These are phyloP conservation scores for Debaryomyces castellii DNA, from an alignment of 805 yeast genomes.

Conservation along the genomic window DNA sequence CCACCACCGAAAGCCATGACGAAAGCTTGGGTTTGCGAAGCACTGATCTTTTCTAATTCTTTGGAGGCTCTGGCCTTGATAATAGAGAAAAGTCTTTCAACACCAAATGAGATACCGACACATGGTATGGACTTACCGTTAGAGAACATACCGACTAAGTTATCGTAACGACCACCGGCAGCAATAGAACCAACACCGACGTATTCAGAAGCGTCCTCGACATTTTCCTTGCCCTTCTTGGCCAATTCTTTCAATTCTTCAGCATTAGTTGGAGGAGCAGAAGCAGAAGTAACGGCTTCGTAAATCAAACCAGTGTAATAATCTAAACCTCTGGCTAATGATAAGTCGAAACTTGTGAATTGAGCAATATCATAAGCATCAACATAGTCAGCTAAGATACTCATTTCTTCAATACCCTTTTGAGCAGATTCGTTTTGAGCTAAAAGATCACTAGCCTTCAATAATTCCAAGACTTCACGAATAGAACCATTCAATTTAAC, in stretches of 20 bases:
- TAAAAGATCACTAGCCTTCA: conserved; percentile 59
- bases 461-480: conserved; percentile 54
- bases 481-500: conserved; percentile 84
- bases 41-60: conserved; percentile 62
- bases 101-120: conserved; percentile 96
- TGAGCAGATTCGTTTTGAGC: conserved; percentile 69
- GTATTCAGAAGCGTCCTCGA: conserved; percentile 91
- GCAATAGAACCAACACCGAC: conserved; percentile 99
- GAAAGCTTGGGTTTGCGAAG: conserved; percentile 88
- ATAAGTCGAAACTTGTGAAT: conserved; percentile 81
- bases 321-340: conserved; percentile 95
- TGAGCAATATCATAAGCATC: conserved; percentile 77
- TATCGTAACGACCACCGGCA: conserved; percentile 98
- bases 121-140: conserved; percentile 93
- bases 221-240: conserved; percentile 45
- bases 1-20: conserved; percentile 99
- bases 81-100: conserved; percentile 89
- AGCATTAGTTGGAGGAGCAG: conserved; percentile 92
- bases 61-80: conserved; percentile 71
- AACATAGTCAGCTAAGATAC: conserved; percentile 67
- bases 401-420: conserved; percentile 80
- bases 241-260: conserved; percentile 56
- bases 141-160: conserved; percentile 94
- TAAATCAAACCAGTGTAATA: conserved; percentile 96
- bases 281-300: conserved; percentile 92